A percentile compares a stretch with the other conserved stretches of the same genome.
These are phyloP conservation scores for Rubus idaeus DNA, from an alignment of 306 rosid species.

Conservation along the genomic window DNA sequence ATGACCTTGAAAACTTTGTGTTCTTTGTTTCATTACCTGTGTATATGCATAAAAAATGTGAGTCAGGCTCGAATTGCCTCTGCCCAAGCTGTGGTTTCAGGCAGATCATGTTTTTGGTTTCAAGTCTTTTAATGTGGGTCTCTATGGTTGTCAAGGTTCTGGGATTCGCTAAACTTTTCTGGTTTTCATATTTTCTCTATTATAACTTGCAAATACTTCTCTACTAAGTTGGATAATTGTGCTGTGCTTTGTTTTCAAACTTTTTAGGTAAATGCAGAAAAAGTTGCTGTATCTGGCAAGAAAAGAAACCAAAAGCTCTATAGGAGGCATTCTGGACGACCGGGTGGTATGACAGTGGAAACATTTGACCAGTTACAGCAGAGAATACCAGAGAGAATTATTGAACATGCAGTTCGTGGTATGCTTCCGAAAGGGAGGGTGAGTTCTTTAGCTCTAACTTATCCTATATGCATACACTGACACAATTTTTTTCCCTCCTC, in stretches of 20 bases:
- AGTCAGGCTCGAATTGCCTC: neutral
- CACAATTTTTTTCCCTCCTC: neutral
- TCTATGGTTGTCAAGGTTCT: neutral
- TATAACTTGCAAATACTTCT: neutral
- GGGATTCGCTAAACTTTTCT: neutral
- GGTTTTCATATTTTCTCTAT: neutral
- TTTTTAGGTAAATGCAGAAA: conserved; percentile 86
- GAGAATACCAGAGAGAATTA: conserved; percentile 91
- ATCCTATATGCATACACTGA: neutral
- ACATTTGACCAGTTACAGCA: conserved; percentile 92
- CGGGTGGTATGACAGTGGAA: conserved; percentile 96
- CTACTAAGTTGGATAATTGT: neutral
- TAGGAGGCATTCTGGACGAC: conserved; percentile 97
- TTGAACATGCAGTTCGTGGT: conserved; percentile 98
- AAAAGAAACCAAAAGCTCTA: conserved; percentile 93
- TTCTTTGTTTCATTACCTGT: neutral
- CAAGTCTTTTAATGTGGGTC: neutral
- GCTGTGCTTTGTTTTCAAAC: conserved; percentile 21
- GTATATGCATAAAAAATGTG: neutral
- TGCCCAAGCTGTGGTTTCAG: neutral
- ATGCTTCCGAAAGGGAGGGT: conserved; percentile 99
- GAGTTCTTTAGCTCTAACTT: conserved; percentile 32
- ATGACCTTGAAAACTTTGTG: neutral
- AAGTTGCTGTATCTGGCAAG: conserved; percentile 88
- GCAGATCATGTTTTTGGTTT: neutral